Evolutionary conservation across 768 basidiomycete genomes (phyloP), one percentile per base, ranked within the genome.

Genomic region (Russula abietina): DNA sequence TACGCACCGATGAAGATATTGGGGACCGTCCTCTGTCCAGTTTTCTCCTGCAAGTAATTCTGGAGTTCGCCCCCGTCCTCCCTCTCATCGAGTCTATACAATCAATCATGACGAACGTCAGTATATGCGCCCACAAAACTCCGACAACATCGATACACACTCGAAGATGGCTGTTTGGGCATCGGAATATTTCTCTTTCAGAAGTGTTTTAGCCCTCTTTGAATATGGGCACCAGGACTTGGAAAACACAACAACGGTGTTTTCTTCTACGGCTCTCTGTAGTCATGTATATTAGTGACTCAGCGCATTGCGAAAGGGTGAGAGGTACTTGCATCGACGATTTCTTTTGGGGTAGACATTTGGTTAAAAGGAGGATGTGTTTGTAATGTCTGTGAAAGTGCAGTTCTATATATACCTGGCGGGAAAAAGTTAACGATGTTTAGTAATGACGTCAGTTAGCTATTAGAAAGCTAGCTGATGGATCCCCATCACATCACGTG

Each of bases 1-100:
- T 32, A 73, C 78, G 48, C 61, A 89, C 88, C 80, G 70, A 92
- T 80, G 74, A 89, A 93, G 60, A 89, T 78, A 69, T 85, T 88
- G 30, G 90, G 90, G 9, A 93, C 91, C 8, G 86, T 87, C n/a
- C 80, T 73, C 67, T 87, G 89, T 0, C 79, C 79, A 0, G 87
- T 88, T 79, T 84, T 89, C 67, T 79, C 55, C 1, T 9, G 22
- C 3, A 93, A 77, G 68, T 91, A 91, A n/a, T 73, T 65, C 69
- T 92, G 91, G 55, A 91, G 86, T 0, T 66, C 19, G 16, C 59
- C 17, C 12, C 83, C 87, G 41, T 92, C 84, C 0, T 81, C 75
- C 32, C 74, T 74, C 55, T 76, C 64, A 70, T 90, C 85, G 49
- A 91, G 75, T 70, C 88, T 87, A 48, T 8, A 49, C 36, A 14